Evolutionary conservation across 2,329 filamentous ascomycete species (phyloP).

Genomic region (Paraconiothyrium brasiliense): DNA sequence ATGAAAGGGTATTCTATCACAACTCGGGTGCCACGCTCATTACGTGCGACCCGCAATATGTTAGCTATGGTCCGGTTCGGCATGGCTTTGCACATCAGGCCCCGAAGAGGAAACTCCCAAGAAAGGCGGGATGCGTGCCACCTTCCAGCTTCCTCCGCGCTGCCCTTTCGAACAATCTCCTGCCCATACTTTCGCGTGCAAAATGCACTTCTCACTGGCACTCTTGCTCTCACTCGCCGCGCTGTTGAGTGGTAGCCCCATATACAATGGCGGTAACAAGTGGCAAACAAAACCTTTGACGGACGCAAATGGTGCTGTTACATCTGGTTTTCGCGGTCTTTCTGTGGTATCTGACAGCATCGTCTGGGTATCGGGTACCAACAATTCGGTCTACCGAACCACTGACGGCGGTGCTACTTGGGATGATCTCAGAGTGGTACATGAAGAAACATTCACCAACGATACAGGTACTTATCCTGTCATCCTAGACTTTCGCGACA

Average conservation of each 20-base stretch:
- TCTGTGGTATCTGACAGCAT: constrained; percentile 1
- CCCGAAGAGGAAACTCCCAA: constrained; percentile 1
- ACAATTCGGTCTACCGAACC: constrained; percentile 11
- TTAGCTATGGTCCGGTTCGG: neutral
- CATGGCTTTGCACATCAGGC: neutral
- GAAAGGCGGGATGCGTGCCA: constrained; percentile 2
- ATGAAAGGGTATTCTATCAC: no score
- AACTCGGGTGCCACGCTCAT: no score
- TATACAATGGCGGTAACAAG: neutral
- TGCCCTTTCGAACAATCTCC: neutral
- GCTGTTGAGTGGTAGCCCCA: constrained; percentile 2
- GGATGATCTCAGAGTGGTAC: neutral
- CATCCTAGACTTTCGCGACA: constrained; percentile 6
- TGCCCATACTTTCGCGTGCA: neutral
- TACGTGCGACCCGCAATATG: neutral
- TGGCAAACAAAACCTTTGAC: constrained; percentile 8
- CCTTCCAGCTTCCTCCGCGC: neutral
- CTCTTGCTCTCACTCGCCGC: neutral
- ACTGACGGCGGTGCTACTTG: constrained; percentile 4
- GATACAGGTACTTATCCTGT: constrained; percentile 9
- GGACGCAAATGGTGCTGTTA: neutral
- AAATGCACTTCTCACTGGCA: neutral
- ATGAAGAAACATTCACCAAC: constrained; percentile 10
- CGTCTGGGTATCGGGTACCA: constrained; percentile 10
- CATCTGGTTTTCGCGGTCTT: constrained; percentile 7